Conservation (phyloP, 208 protist species). For the Acanthamoeba culbertsoni region DNA sequence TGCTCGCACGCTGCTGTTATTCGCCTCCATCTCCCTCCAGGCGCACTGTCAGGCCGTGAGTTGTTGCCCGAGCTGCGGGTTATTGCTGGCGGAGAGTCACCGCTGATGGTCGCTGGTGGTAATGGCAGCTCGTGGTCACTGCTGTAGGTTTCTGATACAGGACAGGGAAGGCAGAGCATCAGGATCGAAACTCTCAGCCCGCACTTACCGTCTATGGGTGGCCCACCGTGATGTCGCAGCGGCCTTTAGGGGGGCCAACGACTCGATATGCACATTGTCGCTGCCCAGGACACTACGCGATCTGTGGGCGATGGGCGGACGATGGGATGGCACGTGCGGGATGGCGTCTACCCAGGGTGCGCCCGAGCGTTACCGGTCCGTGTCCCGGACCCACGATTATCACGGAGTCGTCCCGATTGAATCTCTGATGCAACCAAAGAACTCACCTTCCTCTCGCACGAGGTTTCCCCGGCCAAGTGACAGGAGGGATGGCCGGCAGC, state of each 20-base stretch:
- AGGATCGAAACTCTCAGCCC: background rate
- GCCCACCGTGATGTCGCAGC: background rate
- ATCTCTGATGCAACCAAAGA: no score
- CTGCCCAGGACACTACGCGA: background rate
- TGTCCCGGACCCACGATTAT: background rate
- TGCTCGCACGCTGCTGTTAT: no score
- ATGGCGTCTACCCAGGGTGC: slow-evolving; percentile 4
- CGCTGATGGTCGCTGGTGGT: no score
- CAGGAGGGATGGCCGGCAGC: no score
- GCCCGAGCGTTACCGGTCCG: no score
- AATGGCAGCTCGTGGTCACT: no score
- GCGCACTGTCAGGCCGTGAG: no score
- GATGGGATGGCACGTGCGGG: background rate
- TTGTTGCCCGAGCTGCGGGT: no score
- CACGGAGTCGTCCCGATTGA: slow-evolving; percentile 5
- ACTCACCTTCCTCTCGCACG: no score
- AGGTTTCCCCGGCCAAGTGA: background rate
- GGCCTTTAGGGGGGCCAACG: background rate
- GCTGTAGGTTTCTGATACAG: no score
- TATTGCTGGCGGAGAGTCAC: no score
- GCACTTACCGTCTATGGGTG: background rate
- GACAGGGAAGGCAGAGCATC: background rate
- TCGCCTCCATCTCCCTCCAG: no score
- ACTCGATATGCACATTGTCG: background rate
- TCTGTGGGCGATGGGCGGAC: background rate